Percentiles rank a stretch among this genome's conserved stretches.
Conservation (phyloP, 1,139 yeast genomes). For the Schwanniomyces etchellsii region DNA sequence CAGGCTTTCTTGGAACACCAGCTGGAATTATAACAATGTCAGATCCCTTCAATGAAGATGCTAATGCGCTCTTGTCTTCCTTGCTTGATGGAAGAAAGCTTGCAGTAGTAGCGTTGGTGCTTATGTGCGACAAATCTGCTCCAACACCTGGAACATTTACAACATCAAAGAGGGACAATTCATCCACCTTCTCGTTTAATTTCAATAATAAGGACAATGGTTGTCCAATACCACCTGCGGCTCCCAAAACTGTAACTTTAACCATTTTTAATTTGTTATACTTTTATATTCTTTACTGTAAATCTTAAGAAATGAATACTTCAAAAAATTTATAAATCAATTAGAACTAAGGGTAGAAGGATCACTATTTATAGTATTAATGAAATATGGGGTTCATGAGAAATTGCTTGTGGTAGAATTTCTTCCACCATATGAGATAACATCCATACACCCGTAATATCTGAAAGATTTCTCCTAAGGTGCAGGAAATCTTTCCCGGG, state of each 20-base stretch:
- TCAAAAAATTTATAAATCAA: too few relatives aligned
- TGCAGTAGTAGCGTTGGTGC: constrained; percentile 78
- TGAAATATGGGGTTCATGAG: constrained; percentile 1
- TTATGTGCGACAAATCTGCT: constrained; percentile 90
- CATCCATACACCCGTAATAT: constrained; percentile 1
- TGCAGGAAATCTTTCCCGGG: too few relatives aligned
- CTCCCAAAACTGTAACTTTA: constrained; percentile 89
- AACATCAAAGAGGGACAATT: constrained; percentile 84
- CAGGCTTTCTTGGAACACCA: constrained; percentile 99
- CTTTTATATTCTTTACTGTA: background rate
- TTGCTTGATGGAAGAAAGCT: constrained; percentile 69
- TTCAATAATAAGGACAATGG: constrained; percentile 89
- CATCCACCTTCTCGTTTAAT: constrained; percentile 79
- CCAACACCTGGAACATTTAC: constrained; percentile 97
- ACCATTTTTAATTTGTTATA: constrained; percentile 21
- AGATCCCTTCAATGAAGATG: constrained; percentile 69
- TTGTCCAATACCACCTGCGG: constrained; percentile 99
- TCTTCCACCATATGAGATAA: background rate
- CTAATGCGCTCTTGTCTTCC: constrained; percentile 73
- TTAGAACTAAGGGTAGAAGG: too few relatives aligned
- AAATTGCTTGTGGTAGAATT: background rate
- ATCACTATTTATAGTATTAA: too few relatives aligned
- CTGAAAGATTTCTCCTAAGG: background rate
- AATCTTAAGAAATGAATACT: too few relatives aligned
- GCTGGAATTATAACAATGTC: constrained; percentile 95